A percentile compares a stretch with the other conserved stretches of the same genome.
These are phyloP conservation scores for Candida gigantensis DNA, from an alignment of 1,139 yeast species.

Conservation along the genomic window DNA sequence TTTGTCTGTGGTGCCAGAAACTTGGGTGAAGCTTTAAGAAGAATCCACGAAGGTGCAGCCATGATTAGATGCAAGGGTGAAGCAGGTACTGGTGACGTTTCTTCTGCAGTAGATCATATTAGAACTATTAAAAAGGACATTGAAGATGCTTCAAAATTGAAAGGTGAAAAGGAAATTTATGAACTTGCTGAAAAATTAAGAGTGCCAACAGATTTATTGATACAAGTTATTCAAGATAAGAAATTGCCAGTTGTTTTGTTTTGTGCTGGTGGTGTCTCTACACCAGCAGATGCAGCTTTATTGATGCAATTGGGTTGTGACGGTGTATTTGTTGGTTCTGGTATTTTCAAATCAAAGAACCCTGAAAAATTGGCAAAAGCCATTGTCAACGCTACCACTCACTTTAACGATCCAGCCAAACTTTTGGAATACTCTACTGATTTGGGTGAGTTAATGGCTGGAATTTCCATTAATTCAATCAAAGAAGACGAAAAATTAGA, in stretches of 20 bases:
- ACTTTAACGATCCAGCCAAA: constrained; percentile 64
- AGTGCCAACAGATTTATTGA: constrained; percentile 58
- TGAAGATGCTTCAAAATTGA: constrained; percentile 42
- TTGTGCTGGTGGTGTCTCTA: constrained; percentile 90
- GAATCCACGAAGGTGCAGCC: constrained; percentile 83
- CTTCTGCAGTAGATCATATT: constrained; percentile 83
- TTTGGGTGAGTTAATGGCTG: constrained; percentile 77
- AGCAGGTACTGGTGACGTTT: constrained; percentile 87
- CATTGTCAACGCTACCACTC: constrained; percentile 79
- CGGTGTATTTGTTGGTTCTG: constrained; percentile 90
- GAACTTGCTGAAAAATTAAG: constrained; percentile 57
- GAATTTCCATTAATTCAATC: constrained; percentile 57
- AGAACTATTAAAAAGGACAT: constrained; percentile 61
- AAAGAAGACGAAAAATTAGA: constrained; percentile 46
- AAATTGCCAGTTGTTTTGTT: constrained; percentile 83
- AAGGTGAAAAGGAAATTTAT: constrained; percentile 47
- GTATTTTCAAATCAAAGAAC: constrained; percentile 75
- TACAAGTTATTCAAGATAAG: constrained; percentile 55
- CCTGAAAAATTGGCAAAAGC: constrained; percentile 79
- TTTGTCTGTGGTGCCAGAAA: constrained; percentile 87
- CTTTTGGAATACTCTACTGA: constrained; percentile 73
- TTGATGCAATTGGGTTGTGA: constrained; percentile 92
- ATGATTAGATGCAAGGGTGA: constrained; percentile 89
- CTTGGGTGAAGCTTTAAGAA: constrained; percentile 81
- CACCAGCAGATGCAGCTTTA: constrained; percentile 87